These are phyloP conservation scores for Chytridiales sp. DNA, from an alignment of 371 early-diverging fungal genomes.

Conservation along the genomic window DNA sequence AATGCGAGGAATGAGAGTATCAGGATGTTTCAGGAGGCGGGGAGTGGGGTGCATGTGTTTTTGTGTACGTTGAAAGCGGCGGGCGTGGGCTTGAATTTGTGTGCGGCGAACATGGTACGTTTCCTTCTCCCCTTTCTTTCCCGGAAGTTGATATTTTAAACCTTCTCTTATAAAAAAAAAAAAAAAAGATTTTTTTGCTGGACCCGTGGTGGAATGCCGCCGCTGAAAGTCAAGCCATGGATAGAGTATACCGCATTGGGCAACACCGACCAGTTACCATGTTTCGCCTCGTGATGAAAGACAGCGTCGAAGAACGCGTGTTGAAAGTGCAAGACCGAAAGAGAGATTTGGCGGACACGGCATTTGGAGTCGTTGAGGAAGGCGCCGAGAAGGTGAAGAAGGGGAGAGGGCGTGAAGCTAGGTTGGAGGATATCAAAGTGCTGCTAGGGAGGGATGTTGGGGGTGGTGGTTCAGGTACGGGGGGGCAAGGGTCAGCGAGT, in stretches of 20 bases:
- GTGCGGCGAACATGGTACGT: slow-evolving; percentile 64
- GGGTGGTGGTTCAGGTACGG: no score
- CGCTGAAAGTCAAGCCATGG: slow-evolving; percentile 62
- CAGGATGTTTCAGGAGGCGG: slow-evolving; percentile 49
- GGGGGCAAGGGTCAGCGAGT: no score
- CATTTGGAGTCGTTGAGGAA: slow-evolving; percentile 16
- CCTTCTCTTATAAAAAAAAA: no score
- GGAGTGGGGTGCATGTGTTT: slow-evolving; percentile 54
- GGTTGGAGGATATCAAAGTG: slow-evolving; percentile 36
- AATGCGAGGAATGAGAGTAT: slow-evolving; percentile 44
- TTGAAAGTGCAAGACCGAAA: slow-evolving; percentile 35
- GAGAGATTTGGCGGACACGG: slow-evolving; percentile 18
- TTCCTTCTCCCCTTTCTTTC: slow-evolving; percentile 65
- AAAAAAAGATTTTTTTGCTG: slow-evolving; percentile 48
- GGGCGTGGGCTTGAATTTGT: slow-evolving; percentile 82
- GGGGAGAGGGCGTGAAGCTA: slow-evolving; percentile 19
- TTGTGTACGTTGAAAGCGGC: slow-evolving; percentile 75
- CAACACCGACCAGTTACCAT: slow-evolving; percentile 56
- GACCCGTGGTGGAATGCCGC: slow-evolving; percentile 88
- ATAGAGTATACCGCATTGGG: slow-evolving; percentile 83
- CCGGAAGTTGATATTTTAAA: slow-evolving; percentile 59
- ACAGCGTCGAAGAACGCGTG: slow-evolving; percentile 44
- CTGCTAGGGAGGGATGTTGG: slow-evolving; percentile 34
- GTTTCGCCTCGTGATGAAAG: slow-evolving; percentile 34
- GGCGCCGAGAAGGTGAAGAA: slow-evolving; percentile 3